Evolutionary conservation across 139 green algal genomes (phyloP).

Genomic region (Mesotaenium endlicherianum): DNA sequence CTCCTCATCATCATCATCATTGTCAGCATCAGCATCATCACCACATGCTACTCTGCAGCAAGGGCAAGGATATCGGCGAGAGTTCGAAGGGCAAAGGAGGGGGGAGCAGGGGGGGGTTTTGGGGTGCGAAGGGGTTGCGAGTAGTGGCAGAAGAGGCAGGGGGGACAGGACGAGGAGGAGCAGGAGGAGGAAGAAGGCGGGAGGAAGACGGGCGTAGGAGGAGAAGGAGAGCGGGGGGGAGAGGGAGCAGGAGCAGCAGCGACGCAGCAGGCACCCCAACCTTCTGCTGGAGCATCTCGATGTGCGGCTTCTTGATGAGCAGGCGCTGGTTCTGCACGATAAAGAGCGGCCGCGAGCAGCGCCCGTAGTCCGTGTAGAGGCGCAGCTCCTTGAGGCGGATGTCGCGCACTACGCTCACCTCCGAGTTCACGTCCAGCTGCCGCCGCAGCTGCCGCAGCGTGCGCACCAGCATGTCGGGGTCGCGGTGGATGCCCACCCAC

Average conservation of each 20-base stretch:
- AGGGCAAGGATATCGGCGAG: too few species aligned
- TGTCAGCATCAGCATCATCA: too few species aligned
- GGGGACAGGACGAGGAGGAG: too few species aligned
- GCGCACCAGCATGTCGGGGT: conserved; percentile 58
- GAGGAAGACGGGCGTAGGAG: not conserved
- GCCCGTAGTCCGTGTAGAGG: conserved; percentile 61
- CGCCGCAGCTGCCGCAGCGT: conserved; percentile 58
- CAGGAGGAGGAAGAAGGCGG: not conserved
- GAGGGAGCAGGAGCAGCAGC: not conserved
- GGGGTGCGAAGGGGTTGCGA: too few species aligned
- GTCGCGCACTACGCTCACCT: conserved; percentile 59
- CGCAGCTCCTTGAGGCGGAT: conserved; percentile 61
- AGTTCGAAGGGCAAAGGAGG: too few species aligned
- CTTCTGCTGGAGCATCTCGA: conserved; percentile 61
- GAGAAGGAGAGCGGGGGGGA: not conserved
- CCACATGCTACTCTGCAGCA: too few species aligned
- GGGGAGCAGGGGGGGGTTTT: not conserved
- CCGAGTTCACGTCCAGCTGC: conserved; percentile 56
- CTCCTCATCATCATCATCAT: too few species aligned
- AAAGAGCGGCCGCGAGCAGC: conserved; percentile 73
- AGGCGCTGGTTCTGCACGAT: conserved; percentile 82
- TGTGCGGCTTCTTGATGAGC: conserved; percentile 79
- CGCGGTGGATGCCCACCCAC: conserved; percentile 76
- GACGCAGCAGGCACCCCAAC: not conserved
- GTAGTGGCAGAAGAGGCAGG: too few species aligned